A percentile compares a stretch with the other conserved stretches of the same genome.
Evolutionary conservation across 441 rosid species (phyloP).

Genomic region (Aquilaria agallochum): DNA sequence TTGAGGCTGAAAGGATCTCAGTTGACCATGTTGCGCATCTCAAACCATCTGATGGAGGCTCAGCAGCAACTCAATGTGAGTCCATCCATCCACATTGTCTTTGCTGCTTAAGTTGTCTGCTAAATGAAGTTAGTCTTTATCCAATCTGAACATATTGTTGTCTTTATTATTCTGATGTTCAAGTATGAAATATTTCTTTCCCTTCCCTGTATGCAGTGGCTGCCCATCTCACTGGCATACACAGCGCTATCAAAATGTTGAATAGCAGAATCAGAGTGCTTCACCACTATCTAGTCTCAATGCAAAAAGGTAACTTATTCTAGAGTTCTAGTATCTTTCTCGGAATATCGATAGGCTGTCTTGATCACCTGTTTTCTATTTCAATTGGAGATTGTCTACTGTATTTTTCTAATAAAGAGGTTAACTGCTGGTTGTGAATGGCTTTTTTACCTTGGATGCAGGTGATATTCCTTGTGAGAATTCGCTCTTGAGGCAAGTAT

Average conservation of each 20-base stretch:
- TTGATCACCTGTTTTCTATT: background rate
- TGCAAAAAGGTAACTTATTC: slow-evolving; percentile 71
- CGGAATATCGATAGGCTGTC: background rate
- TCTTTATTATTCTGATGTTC: background rate
- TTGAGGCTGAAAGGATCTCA: slow-evolving; percentile 92
- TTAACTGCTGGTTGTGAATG: background rate
- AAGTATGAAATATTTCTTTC: background rate
- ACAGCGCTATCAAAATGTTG: slow-evolving; percentile 98
- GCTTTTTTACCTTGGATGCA: slow-evolving; percentile 25
- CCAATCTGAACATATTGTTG: background rate
- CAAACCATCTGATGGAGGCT: slow-evolving; percentile 95
- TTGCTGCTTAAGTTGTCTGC: background rate
- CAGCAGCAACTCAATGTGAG: slow-evolving; percentile 88
- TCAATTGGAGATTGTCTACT: too few relatives aligned
- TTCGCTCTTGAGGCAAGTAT: slow-evolving; percentile 84
- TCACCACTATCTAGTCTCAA: slow-evolving; percentile 77
- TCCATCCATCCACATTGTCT: slow-evolving; percentile 8
- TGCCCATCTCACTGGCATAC: slow-evolving; percentile 94
- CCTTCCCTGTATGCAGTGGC: slow-evolving; percentile 55
- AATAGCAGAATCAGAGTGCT: slow-evolving; percentile 91
- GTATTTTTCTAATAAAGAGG: too few relatives aligned
- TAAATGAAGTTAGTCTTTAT: background rate
- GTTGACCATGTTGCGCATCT: slow-evolving; percentile 98
- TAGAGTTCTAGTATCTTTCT: too few relatives aligned
- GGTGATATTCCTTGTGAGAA: slow-evolving; percentile 92